A percentile compares a stretch with the other conserved stretches of the same genome.
Evolutionary conservation across 345 rosid species (phyloP).

Genomic region (Draba incana): DNA sequence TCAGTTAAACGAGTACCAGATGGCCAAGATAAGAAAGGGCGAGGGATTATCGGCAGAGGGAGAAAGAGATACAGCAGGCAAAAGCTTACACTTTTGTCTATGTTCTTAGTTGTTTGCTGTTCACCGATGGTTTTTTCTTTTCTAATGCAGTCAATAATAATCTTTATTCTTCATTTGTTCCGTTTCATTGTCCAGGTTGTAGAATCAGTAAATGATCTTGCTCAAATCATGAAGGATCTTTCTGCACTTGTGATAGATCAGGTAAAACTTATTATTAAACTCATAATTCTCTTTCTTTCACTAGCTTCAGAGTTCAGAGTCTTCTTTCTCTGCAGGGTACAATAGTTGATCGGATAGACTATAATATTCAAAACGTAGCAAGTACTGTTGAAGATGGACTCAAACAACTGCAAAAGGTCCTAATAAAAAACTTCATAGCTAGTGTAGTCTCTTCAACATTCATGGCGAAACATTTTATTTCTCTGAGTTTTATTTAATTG

Average conservation of each 20-base stretch:
- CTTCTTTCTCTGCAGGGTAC: slow-evolving; percentile 65
- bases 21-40: slow-evolving; percentile 74
- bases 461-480: not conserved
- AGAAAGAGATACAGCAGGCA: slow-evolving; percentile 94
- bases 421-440: not conserved
- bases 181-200: slow-evolving; percentile 60
- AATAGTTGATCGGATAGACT: slow-evolving; percentile 92
- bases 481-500: not conserved
- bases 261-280: slow-evolving; percentile 47
- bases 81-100: slow-evolving; percentile 28
- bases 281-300: not conserved
- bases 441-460: not conserved
- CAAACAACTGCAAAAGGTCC: slow-evolving; percentile 85
- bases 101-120: slow-evolving; percentile 2
- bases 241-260: slow-evolving; percentile 97
- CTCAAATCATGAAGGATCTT: slow-evolving; percentile 98
- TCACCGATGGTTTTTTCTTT: not conserved
- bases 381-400: slow-evolving; percentile 91
- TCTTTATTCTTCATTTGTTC: not conserved
- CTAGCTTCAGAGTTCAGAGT: slow-evolving; percentile 2
- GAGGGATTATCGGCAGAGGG: slow-evolving; percentile 87
- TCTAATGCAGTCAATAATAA: not conserved
- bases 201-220: slow-evolving; percentile 94
- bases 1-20: slow-evolving; percentile 77
- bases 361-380: slow-evolving; percentile 89